Percentiles rank a stretch among this genome's conserved stretches.
Evolutionary conservation across 768 basidiomycete species (phyloP).

Genomic region (Lenzites betulinus): DNA sequence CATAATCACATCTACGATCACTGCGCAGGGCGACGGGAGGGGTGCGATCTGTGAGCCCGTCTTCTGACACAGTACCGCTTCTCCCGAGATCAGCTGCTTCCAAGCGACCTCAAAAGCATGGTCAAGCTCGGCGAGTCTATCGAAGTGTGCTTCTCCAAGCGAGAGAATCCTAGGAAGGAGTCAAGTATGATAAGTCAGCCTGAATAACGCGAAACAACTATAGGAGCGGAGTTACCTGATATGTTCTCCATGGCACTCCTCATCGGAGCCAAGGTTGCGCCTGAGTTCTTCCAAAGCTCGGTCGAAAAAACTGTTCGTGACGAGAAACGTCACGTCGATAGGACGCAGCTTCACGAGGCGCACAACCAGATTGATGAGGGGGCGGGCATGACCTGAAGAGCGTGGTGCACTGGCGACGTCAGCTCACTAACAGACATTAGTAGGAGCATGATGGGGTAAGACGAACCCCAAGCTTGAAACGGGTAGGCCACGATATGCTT

Average conservation of each 20-base stretch:
- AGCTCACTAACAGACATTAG: not conserved
- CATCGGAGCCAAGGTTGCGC: conserved; percentile 5
- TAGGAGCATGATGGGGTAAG: too few relatives aligned
- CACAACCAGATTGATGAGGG: conserved; percentile 11
- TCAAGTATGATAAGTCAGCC: too few relatives aligned
- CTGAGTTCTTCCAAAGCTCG: conserved; percentile 11
- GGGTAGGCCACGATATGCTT: not conserved
- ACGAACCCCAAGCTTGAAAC: conserved; percentile 6
- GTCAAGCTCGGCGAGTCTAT: conserved; percentile 1
- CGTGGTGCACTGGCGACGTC: not conserved
- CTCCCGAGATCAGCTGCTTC: conserved; percentile 3
- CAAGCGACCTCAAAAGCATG: conserved; percentile 10
- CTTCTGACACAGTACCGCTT: conserved; percentile 15
- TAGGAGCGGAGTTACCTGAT: too few relatives aligned
- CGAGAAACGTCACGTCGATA: conserved; percentile 13
- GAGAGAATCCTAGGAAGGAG: conserved; percentile 16
- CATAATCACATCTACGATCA: conserved; percentile 20
- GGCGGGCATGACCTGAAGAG: conserved; percentile 22
- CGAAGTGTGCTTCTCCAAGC: not conserved
- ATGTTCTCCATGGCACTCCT: not conserved
- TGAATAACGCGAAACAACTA: too few relatives aligned
- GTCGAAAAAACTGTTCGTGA: conserved; percentile 3
- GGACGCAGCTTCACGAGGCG: conserved; percentile 14
- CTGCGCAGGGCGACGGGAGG: conserved; percentile 13
- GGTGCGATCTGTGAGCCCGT: not conserved